A percentile compares a stretch with the other conserved stretches of the same genome.
Evolutionary conservation across 2,329 filamentous ascomycete genomes (phyloP).

Genomic region (Phialophora macrospora): DNA sequence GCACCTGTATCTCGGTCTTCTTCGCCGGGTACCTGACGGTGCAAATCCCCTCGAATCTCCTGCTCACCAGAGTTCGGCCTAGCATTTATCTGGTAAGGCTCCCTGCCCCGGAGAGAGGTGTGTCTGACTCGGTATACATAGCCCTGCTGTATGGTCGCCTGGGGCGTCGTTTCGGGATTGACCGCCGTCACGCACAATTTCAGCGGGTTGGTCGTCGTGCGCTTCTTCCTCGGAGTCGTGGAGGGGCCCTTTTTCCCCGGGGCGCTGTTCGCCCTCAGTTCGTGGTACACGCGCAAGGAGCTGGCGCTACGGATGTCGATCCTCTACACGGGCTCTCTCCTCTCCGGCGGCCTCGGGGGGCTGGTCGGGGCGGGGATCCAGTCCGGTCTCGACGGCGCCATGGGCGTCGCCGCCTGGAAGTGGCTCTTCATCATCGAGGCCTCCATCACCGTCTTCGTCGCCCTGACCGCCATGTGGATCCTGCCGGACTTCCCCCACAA

Average conservation of each 20-base stretch:
- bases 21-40: conserved; percentile 75
- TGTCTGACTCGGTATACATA: too few species aligned
- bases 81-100: conserved; percentile 64
- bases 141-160: neutral
- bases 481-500: conserved; percentile 51
- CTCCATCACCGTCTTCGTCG: conserved; percentile 50
- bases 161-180: neutral
- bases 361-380: conserved; percentile 45
- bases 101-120: too few species aligned
- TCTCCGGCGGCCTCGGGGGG: conserved; percentile 39
- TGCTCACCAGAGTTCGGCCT: conserved; percentile 71
- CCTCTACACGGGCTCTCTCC: conserved; percentile 63
- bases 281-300: conserved; percentile 65
- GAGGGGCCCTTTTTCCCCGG: conserved; percentile 73
- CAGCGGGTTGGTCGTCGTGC: conserved; percentile 67
- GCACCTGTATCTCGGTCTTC: conserved; percentile 62
- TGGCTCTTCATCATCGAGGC: conserved; percentile 62
- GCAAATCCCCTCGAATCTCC: conserved; percentile 67
- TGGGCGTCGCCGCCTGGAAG: conserved; percentile 3
- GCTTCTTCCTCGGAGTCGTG: conserved; percentile 71
- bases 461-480: conserved; percentile 47
- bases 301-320: conserved; percentile 3
- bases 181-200: conserved; percentile 53
- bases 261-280: conserved; percentile 65
- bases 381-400: conserved; percentile 7